Conservation (phyloP, 306 rosid genomes). For the Vicia sativa region DNA sequence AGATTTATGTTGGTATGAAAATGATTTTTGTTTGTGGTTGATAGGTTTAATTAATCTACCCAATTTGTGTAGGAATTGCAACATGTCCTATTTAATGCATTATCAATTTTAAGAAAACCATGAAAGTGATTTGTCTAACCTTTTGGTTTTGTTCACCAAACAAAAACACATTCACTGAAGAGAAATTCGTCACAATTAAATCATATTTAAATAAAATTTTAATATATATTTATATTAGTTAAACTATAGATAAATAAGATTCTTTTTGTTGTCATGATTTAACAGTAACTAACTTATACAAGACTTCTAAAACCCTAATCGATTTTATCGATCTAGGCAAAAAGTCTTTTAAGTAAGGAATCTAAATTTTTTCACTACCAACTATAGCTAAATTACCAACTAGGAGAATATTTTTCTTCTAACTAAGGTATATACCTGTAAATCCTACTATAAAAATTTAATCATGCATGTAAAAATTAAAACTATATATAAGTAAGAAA, state of each 20-base stretch:
- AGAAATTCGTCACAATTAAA: neutral
- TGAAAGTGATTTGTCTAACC: slow-evolving; percentile 20
- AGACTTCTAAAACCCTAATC: too few relatives aligned
- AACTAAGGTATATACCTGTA: neutral
- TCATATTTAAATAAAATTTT: too few relatives aligned
- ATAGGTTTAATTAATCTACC: slow-evolving; percentile 16
- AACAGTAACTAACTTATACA: too few relatives aligned
- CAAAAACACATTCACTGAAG: slow-evolving; percentile 4
- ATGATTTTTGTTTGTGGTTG: neutral
- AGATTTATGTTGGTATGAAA: neutral
- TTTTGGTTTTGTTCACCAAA: slow-evolving; percentile 3
- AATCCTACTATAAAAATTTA: neutral
- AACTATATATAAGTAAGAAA: too few relatives aligned
- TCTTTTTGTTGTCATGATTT: too few relatives aligned
- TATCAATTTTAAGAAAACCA: slow-evolving; percentile 24
- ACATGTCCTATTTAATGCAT: slow-evolving; percentile 25
- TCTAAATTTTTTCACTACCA: neutral
- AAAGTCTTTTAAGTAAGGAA: neutral
- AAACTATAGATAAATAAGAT: too few relatives aligned
- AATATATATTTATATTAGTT: too few relatives aligned
- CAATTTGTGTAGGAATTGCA: neutral
- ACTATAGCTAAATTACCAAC: slow-evolving; percentile 1
- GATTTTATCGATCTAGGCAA: neutral
- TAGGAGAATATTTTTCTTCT: slow-evolving; percentile 1
- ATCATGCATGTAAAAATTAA: neutral